Conservation (phyloP, 371 early-diverging fungal genomes). For the Nematocida sp. region DNA sequence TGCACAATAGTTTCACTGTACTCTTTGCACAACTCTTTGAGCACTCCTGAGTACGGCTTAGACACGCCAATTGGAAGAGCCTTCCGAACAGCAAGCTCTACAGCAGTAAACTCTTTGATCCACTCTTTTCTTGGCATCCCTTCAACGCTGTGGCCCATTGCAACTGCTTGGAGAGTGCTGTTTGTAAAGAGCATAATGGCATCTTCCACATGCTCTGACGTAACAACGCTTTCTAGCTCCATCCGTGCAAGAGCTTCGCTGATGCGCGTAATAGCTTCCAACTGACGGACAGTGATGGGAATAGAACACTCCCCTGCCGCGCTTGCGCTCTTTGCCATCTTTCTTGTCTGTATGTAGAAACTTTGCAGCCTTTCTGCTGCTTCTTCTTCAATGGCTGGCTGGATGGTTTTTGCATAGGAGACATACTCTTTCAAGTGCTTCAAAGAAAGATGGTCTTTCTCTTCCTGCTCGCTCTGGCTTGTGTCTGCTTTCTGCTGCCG, state of each 20-base stretch:
- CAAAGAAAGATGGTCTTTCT: slow-evolving; percentile 17
- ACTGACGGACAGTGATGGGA: slow-evolving; percentile 94
- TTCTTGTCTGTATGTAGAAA: slow-evolving; percentile 83
- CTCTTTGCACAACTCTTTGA: slow-evolving; percentile 37
- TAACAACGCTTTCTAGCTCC: slow-evolving; percentile 77
- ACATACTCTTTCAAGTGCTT: slow-evolving; percentile 59
- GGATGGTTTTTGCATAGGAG: slow-evolving; percentile 60
- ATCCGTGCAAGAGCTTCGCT: slow-evolving; percentile 96
- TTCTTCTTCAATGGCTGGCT: slow-evolving; percentile 58
- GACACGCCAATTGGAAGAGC: slow-evolving; percentile 61
- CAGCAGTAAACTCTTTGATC: slow-evolving; percentile 51
- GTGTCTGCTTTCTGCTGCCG: slow-evolving; percentile 37
- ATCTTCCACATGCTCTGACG: slow-evolving; percentile 85
- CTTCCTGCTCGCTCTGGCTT: not conserved
- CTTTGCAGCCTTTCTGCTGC: slow-evolving; percentile 69
- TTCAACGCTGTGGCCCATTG: slow-evolving; percentile 64
- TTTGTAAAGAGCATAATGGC: slow-evolving; percentile 91
- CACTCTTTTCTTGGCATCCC: slow-evolving; percentile 62
- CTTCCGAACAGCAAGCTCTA: slow-evolving; percentile 54
- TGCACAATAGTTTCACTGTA: slow-evolving; percentile 52
- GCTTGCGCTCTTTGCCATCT: slow-evolving; percentile 74
- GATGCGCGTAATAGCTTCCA: slow-evolving; percentile 95
- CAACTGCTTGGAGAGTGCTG: slow-evolving; percentile 86
- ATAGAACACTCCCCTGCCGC: slow-evolving; percentile 73
- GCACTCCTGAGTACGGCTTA: slow-evolving; percentile 38